phyloP scores from a whole-genome alignment of 257 asterid species.

The Capsicum pubescens region DNA sequence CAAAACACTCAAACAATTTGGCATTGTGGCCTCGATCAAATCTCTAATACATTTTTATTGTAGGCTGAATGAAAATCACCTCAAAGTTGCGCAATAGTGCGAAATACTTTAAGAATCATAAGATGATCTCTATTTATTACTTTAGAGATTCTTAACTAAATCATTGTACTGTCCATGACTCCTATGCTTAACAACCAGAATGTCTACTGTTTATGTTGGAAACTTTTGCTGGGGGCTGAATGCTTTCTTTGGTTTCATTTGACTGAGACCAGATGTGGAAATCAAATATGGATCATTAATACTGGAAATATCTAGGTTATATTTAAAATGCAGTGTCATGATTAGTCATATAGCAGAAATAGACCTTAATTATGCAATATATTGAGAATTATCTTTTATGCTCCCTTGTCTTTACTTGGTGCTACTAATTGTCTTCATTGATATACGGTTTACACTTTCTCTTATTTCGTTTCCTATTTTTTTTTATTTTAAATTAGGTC shows the following conservation, averaged over 20 bases:
- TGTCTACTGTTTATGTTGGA: slow-evolving; percentile 17
- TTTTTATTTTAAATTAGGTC: slow-evolving; percentile 57
- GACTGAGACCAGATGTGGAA: background rate
- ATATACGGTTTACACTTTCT: background rate
- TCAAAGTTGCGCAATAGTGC: background rate
- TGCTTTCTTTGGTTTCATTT: slow-evolving; percentile 21
- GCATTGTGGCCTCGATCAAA: slow-evolving; percentile 21
- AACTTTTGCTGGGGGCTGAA: background rate
- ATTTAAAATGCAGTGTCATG: background rate
- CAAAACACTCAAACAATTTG: background rate
- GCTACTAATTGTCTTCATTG: background rate
- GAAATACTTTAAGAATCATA: slow-evolving; percentile 4
- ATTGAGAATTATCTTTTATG: slow-evolving; percentile 11
- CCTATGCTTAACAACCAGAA: background rate
- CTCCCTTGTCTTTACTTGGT: background rate
- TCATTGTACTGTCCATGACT: slow-evolving; percentile 12
- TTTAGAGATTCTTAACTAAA: background rate
- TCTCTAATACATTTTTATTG: background rate
- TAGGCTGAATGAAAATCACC: slow-evolving; percentile 14
- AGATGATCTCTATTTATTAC: slow-evolving; percentile 13
- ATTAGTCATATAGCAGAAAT: slow-evolving; percentile 6
- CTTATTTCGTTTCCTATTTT: slow-evolving; percentile 22
- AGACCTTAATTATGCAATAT: slow-evolving; percentile 22
- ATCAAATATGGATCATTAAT: background rate
- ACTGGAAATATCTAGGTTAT: slow-evolving; percentile 3